A percentile compares a stretch with the other conserved stretches of the same genome.
These are phyloP conservation scores for Dalechampia spathulata DNA, from an alignment of 441 rosid genomes.

Conservation along the genomic window DNA sequence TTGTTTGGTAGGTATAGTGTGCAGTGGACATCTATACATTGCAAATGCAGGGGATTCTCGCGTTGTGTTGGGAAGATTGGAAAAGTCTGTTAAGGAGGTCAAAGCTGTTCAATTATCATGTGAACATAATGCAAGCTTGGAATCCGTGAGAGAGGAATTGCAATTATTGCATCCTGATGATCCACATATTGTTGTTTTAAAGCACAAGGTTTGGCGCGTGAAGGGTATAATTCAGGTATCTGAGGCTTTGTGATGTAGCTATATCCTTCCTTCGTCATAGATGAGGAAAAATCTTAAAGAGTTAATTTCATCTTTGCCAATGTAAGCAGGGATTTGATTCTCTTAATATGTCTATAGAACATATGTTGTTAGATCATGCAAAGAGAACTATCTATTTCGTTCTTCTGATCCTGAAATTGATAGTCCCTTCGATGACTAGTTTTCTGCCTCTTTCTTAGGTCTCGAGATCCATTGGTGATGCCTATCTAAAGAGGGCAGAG, in stretches of 20 bases:
- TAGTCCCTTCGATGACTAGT: conserved; percentile 5
- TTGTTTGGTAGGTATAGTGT: conserved; percentile 77
- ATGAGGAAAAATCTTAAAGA: background rate
- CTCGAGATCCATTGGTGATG: conserved; percentile 92
- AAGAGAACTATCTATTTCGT: background rate
- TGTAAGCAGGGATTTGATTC: background rate
- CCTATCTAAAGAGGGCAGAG: conserved; percentile 75
- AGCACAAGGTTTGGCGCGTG: conserved; percentile 93
- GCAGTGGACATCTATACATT: conserved; percentile 59
- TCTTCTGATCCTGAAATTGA: background rate
- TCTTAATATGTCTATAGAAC: background rate
- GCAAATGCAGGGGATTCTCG: conserved; percentile 95
- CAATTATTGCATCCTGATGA: conserved; percentile 76
- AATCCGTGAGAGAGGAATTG: conserved; percentile 84
- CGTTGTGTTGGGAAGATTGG: conserved; percentile 62
- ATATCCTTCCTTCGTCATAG: no score
- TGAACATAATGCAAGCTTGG: conserved; percentile 78
- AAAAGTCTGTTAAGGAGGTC: conserved; percentile 37
- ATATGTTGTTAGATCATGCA: background rate
- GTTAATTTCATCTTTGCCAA: background rate
- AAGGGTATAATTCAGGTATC: conserved; percentile 87
- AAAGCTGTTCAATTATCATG: conserved; percentile 72
- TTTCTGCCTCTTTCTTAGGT: conserved; percentile 31
- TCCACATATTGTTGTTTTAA: conserved; percentile 80
- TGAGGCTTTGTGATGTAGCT: conserved; percentile 2